phyloP scores from a whole-genome alignment of 352 stramenopile species.

The Globisporangium parvum region DNA sequence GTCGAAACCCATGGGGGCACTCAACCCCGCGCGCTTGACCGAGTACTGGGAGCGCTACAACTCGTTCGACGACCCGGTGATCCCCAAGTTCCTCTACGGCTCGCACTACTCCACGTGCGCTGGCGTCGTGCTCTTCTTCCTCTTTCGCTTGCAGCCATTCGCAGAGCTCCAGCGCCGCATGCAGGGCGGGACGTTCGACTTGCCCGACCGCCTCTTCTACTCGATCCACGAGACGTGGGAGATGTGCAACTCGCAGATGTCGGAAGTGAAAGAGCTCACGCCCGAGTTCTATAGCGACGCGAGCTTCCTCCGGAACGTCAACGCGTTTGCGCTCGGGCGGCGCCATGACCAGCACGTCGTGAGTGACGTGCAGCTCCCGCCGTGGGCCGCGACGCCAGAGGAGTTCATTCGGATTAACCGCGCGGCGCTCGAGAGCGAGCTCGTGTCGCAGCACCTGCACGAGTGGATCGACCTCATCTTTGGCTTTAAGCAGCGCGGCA shows the following conservation, averaged over 20 bases:
- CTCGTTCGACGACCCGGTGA: conserved; percentile 85
- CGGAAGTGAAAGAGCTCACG: conserved; percentile 99
- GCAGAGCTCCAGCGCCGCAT: conserved; percentile 95
- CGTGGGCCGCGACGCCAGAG: conserved; percentile 93
- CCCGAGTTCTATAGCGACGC: conserved; percentile 96
- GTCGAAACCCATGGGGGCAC: conserved; percentile 96
- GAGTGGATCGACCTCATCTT: conserved; percentile 99
- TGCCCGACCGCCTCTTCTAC: conserved; percentile 96
- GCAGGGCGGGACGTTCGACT: conserved; percentile 96
- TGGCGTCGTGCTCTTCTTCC: conserved; percentile 98
- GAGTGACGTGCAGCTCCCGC: conserved; percentile 94
- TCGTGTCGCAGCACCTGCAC: conserved; percentile 96
- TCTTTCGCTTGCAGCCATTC: conserved; percentile 98
- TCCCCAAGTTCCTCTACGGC: conserved; percentile 87
- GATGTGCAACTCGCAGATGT: conserved; percentile 96
- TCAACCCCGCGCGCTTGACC: conserved; percentile 91
- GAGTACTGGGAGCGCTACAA: conserved; percentile 96
- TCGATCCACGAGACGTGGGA: conserved; percentile 95
- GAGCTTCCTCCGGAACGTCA: conserved; percentile 96
- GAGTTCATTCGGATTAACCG: conserved; percentile 96
- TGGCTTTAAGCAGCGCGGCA: conserved; percentile 96
- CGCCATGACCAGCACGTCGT: conserved; percentile 74
- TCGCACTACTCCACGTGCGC: conserved; percentile 97
- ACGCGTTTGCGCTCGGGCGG: conserved; percentile 94
- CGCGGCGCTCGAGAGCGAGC: conserved; percentile 96